Percentiles rank a stretch among this genome's conserved stretches.
Conservation (phyloP, 768 basidiomycete genomes). For the Kwoniella botswanensis region DNA sequence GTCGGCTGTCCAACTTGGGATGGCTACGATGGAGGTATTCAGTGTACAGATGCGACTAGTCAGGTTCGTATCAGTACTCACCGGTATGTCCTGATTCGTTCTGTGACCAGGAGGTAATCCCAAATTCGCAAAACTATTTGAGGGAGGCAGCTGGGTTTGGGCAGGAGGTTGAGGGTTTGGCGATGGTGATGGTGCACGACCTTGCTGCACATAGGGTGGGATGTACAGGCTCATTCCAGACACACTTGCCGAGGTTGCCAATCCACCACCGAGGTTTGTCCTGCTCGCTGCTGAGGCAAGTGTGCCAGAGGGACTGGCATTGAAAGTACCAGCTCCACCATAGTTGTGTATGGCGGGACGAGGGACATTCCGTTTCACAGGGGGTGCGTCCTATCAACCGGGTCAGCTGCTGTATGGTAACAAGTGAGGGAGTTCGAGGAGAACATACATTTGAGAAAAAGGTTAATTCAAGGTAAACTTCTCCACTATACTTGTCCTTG, state of each 20-base stretch:
- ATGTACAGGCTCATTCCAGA: constrained; percentile 54
- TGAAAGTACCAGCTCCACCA: constrained; percentile 25
- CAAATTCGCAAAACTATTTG: constrained; percentile 45
- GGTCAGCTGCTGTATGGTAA: not conserved
- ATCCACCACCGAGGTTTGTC: constrained; percentile 23
- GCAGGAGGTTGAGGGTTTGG: constrained; percentile 4
- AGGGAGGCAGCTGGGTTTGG: constrained; percentile 15
- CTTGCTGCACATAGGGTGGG: constrained; percentile 47
- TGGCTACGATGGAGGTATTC: not conserved
- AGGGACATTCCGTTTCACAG: constrained; percentile 48
- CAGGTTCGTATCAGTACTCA: constrained; percentile 24
- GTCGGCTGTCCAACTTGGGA: constrained; percentile 17
- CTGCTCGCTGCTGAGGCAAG: constrained; percentile 22
- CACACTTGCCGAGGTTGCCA: constrained; percentile 44
- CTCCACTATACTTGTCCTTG: constrained; percentile 79
- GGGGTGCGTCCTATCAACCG: constrained; percentile 41
- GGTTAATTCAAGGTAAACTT: constrained; percentile 91
- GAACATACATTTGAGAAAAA: constrained; percentile 71
- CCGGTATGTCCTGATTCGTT: constrained; percentile 34
- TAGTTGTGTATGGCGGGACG: constrained; percentile 35
- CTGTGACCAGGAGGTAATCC: constrained; percentile 47
- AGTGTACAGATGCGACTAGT: not conserved
- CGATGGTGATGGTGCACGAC: constrained; percentile 24
- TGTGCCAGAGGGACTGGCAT: constrained; percentile 30
- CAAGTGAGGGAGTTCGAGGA: not conserved